Percentiles rank a stretch among this genome's conserved stretches.
Evolutionary conservation across 768 basidiomycete genomes (phyloP).

Genomic region (Zangia roseola): DNA sequence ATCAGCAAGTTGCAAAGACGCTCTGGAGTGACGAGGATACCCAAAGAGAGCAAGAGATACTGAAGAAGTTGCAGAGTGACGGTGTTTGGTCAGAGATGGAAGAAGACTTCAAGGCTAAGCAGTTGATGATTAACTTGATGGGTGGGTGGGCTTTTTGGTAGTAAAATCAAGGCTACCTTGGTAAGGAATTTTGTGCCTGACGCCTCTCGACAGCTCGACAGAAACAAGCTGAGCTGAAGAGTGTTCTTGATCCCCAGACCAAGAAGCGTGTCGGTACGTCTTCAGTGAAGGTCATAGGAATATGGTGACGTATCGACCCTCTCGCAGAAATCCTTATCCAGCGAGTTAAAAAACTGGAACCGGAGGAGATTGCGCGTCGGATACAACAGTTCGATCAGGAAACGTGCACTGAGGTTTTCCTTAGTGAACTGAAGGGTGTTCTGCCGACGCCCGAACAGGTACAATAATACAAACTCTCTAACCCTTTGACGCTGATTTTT

Average conservation of each 20-base stretch:
- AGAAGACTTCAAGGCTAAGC: slow-evolving; percentile 96
- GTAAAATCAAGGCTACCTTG: not conserved
- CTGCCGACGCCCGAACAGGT: slow-evolving; percentile 92
- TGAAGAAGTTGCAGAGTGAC: slow-evolving; percentile 76
- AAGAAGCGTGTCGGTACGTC: slow-evolving; percentile 90
- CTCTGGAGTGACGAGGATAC: slow-evolving; percentile 74
- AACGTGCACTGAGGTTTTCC: slow-evolving; percentile 84
- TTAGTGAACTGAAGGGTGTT: slow-evolving; percentile 84
- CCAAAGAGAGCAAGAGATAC: slow-evolving; percentile 74
- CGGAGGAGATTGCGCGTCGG: slow-evolving; percentile 80
- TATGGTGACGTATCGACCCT: not conserved
- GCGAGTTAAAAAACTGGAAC: slow-evolving; percentile 76
- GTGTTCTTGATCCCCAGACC: slow-evolving; percentile 86
- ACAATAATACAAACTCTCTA: slow-evolving; percentile 6
- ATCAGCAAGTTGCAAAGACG: slow-evolving; percentile 80
- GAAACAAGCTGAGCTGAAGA: slow-evolving; percentile 86
- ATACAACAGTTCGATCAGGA: slow-evolving; percentile 87
- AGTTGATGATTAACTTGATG: slow-evolving; percentile 87
- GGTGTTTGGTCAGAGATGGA: slow-evolving; percentile 97
- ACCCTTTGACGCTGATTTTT: not conserved
- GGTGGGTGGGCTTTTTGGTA: slow-evolving; percentile 43
- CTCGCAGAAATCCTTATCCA: slow-evolving; percentile 86
- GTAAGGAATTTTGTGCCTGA: slow-evolving; percentile 5
- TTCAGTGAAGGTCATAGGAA: not conserved
- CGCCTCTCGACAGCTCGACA: slow-evolving; percentile 56